phyloP scores from a whole-genome alignment of 768 basidiomycete genomes.

The Panellus pusillus region DNA sequence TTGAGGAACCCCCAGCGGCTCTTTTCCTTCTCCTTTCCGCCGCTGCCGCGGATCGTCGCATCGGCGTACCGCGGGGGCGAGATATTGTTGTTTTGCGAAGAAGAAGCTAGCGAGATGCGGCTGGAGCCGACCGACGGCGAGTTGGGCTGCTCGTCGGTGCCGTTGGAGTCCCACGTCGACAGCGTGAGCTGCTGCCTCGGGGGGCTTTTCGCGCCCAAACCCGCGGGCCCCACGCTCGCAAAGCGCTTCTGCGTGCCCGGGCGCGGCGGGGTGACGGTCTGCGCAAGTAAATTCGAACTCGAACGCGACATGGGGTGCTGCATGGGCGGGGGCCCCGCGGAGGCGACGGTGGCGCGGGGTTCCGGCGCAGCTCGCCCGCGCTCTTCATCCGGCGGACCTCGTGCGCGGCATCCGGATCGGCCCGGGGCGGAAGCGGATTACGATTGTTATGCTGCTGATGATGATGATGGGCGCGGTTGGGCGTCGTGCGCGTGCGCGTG shows the following conservation, averaged over 20 bases:
- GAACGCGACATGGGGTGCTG: slow-evolving; percentile 63
- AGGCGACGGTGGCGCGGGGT: too few relatives aligned
- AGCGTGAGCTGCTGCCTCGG: slow-evolving; percentile 43
- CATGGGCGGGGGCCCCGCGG: too few relatives aligned
- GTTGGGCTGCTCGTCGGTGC: slow-evolving; percentile 15
- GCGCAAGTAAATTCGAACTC: slow-evolving; percentile 62
- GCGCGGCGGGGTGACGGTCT: slow-evolving; percentile 28
- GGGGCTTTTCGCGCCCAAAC: slow-evolving; percentile 33
- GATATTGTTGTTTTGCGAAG: background rate
- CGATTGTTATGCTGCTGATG: too few relatives aligned
- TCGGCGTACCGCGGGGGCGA: slow-evolving; percentile 11
- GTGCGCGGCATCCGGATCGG: slow-evolving; percentile 43
- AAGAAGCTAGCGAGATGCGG: slow-evolving; percentile 1
- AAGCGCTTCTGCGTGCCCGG: slow-evolving; percentile 53
- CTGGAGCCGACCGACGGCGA: background rate
- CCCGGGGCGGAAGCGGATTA: slow-evolving; percentile 46
- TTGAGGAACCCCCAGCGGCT: slow-evolving; percentile 94
- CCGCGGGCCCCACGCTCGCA: slow-evolving; percentile 67
- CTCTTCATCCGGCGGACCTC: slow-evolving; percentile 86
- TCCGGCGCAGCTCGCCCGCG: slow-evolving; percentile 70
- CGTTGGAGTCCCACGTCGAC: slow-evolving; percentile 55
- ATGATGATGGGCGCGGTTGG: slow-evolving; percentile 49
- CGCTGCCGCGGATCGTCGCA: slow-evolving; percentile 31
- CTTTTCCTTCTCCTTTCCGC: slow-evolving; percentile 45
- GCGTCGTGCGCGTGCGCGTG: slow-evolving; percentile 72